phyloP scores from a whole-genome alignment of 2,329 filamentous ascomycete genomes.

The Fusarium sp. region DNA sequence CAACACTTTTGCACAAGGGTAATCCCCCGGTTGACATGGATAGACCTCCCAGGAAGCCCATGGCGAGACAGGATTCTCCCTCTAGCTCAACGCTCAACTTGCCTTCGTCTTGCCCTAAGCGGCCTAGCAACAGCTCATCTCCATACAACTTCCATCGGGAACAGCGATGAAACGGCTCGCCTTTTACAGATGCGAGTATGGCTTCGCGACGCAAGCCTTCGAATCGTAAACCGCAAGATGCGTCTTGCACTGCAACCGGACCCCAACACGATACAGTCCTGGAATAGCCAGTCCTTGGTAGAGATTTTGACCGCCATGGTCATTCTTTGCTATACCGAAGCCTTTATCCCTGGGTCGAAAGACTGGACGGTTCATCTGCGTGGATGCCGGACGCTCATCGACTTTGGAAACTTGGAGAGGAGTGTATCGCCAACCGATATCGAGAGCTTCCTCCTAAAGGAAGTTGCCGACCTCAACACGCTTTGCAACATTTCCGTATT shows the following conservation, averaged over 20 bases:
- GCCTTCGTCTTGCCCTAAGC: slow-evolving; percentile 34
- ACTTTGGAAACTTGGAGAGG: not conserved
- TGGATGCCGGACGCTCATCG: slow-evolving; percentile 18
- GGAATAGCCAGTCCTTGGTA: not conserved
- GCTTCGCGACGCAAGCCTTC: slow-evolving; percentile 17
- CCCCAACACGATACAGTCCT: not conserved
- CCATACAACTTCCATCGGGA: not conserved
- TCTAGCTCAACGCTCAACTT: slow-evolving; percentile 30
- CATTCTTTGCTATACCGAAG: slow-evolving; percentile 15
- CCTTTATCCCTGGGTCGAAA: slow-evolving; percentile 15
- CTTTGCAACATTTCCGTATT: slow-evolving; percentile 23
- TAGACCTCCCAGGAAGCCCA: slow-evolving; percentile 38
- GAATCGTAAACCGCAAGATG: slow-evolving; percentile 19
- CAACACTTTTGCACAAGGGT: slow-evolving; percentile 38
- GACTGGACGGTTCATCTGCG: slow-evolving; percentile 19
- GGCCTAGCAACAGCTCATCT: slow-evolving; percentile 24
- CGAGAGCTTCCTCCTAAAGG: slow-evolving; percentile 22
- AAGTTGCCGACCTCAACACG: slow-evolving; percentile 10
- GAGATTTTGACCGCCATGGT: slow-evolving; percentile 22
- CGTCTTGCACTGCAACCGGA: not conserved
- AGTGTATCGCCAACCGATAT: not conserved
- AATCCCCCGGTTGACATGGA: slow-evolving; percentile 40
- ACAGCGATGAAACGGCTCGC: not conserved
- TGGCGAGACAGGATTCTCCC: slow-evolving; percentile 32
- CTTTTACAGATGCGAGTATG: slow-evolving; percentile 12